Evolutionary conservation across 805 yeast genomes (phyloP).

Genomic region (Kodamaea jinghongensis): DNA sequence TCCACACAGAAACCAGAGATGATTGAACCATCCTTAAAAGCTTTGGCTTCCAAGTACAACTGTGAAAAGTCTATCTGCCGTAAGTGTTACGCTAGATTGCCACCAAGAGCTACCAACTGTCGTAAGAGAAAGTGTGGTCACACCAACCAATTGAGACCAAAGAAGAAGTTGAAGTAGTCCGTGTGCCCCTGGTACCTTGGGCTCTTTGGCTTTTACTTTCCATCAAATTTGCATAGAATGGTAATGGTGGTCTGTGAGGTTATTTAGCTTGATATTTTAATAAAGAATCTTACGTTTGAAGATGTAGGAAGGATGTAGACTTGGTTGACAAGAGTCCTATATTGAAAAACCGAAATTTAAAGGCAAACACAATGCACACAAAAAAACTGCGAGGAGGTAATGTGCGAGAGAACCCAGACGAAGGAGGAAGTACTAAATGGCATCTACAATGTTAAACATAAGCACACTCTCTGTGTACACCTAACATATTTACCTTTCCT

Average conservation of each 20-base stretch:
- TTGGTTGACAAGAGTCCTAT: no score
- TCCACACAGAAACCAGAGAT: constrained; percentile 36
- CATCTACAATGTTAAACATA: no score
- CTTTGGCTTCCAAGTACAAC: constrained; percentile 99
- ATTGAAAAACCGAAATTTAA: no score
- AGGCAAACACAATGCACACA: no score
- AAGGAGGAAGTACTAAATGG: no score
- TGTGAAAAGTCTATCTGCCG: constrained; percentile 99
- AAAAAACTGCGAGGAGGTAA: no score
- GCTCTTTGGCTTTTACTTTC: neutral
- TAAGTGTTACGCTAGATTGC: constrained; percentile 99
- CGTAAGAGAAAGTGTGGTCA: constrained; percentile 99
- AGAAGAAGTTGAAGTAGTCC: constrained; percentile 96
- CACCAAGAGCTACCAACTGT: constrained; percentile 99
- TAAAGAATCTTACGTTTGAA: constrained; percentile 7
- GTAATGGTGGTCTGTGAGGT: neutral
- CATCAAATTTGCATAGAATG: neutral
- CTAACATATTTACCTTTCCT: no score
- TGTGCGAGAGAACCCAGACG: no score
- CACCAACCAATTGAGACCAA: constrained; percentile 99
- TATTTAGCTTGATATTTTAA: constrained; percentile 9
- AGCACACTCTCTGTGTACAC: no score
- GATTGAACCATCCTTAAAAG: constrained; percentile 99
- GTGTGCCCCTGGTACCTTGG: constrained; percentile 8
- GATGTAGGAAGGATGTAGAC: no score